Conservation (phyloP, 1,284 basidiomycete genomes). For the Mycena citricolor region DNA sequence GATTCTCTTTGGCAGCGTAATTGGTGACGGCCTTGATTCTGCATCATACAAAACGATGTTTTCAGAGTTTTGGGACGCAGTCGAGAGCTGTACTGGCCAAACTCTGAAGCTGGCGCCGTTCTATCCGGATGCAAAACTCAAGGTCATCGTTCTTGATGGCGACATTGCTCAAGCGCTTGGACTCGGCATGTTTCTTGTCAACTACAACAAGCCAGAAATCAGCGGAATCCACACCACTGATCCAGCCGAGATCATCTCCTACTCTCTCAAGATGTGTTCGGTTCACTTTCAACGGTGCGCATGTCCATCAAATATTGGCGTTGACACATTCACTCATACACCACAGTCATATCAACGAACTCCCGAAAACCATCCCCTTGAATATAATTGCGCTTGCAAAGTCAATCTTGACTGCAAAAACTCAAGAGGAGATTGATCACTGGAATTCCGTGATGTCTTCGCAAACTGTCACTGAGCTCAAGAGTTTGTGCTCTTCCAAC, state of each 20-base stretch:
- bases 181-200: constrained; percentile 15
- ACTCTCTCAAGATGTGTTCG: constrained; percentile 21
- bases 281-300: constrained; percentile 19
- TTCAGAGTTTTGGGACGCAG: constrained; percentile 14
- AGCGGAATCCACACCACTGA: constrained; percentile 16
- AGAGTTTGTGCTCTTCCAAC: constrained; percentile 5
- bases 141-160: constrained; percentile 18
- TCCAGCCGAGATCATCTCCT: constrained; percentile 16
- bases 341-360: constrained; percentile 23
- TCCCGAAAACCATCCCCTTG: constrained; percentile 11
- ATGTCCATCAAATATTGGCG: too few relatives aligned
- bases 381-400: constrained; percentile 18
- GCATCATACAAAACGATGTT: constrained; percentile 15
- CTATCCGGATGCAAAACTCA: constrained; percentile 9
- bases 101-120: constrained; percentile 15
- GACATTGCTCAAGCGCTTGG: constrained; percentile 23
- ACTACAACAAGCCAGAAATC: constrained; percentile 11
- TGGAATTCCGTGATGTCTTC: constrained; percentile 18
- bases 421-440: constrained; percentile 15
- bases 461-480: not conserved
- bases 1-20: constrained; percentile 12
- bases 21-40: constrained; percentile 13
- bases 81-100: constrained; percentile 12
- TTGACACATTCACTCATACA: not conserved
- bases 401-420: constrained; percentile 13